Evolutionary conservation across 2,329 filamentous ascomycete species (phyloP).

Genomic region (Lachnellula arida): DNA sequence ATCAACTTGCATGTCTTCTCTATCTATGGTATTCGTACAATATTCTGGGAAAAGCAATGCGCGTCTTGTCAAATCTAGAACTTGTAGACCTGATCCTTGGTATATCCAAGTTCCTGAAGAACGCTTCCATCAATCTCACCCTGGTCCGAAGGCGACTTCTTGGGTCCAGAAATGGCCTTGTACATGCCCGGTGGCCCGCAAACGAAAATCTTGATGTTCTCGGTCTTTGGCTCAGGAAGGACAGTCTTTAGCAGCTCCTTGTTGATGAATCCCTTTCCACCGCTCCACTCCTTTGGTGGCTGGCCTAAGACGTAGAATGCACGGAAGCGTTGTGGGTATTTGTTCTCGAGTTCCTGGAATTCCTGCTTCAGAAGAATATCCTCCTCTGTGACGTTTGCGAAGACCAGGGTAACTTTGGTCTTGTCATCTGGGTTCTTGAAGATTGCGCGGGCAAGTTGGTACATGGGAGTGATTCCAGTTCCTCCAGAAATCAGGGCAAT

Average conservation of each 20-base stretch:
- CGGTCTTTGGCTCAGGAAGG: constrained; percentile 83
- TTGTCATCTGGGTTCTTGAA: constrained; percentile 96
- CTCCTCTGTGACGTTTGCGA: constrained; percentile 82
- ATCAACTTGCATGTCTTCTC: constrained; percentile 1
- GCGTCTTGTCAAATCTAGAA: constrained; percentile 51
- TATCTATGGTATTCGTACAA: constrained; percentile 14
- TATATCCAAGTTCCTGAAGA: constrained; percentile 79
- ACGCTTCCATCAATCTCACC: constrained; percentile 73
- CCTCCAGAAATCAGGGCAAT: constrained; percentile 86
- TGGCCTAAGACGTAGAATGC: constrained; percentile 93
- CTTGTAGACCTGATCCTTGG: constrained; percentile 92
- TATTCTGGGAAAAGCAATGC: neutral
- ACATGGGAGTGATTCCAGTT: constrained; percentile 97
- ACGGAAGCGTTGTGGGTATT: constrained; percentile 89
- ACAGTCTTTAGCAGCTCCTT: constrained; percentile 95
- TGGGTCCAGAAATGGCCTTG: constrained; percentile 84
- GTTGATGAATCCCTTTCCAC: constrained; percentile 74
- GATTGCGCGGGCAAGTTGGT: constrained; percentile 84
- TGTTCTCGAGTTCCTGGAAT: constrained; percentile 84
- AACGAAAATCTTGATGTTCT: constrained; percentile 94
- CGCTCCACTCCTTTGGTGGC: constrained; percentile 70
- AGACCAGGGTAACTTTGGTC: constrained; percentile 95
- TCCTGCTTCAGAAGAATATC: constrained; percentile 90
- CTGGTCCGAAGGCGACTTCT: constrained; percentile 91
- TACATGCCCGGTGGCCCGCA: constrained; percentile 91